phyloP scores from a whole-genome alignment of 208 protist genomes.

The Lotmaria passim region DNA sequence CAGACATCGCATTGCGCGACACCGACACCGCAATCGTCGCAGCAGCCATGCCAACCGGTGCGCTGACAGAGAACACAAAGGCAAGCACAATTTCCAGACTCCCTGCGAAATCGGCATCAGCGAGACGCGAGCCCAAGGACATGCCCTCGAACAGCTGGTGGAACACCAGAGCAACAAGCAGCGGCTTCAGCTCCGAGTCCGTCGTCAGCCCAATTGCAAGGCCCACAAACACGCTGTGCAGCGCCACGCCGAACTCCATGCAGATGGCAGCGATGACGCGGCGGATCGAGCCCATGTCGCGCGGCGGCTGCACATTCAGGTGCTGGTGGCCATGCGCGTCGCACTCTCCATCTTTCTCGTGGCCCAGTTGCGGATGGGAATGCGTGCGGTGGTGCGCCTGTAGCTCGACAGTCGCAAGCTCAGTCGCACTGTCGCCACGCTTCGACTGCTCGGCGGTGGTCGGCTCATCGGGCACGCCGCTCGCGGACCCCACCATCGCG shows the following conservation, averaged over 20 bases:
- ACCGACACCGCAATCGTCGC: constrained; percentile 34
- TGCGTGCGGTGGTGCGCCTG: background rate
- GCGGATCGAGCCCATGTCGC: constrained; percentile 30
- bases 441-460: background rate
- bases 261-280: constrained; percentile 51
- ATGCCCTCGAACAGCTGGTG: constrained; percentile 82
- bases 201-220: constrained; percentile 53
- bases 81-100: constrained; percentile 41
- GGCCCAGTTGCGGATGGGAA: background rate
- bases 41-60: constrained; percentile 44
- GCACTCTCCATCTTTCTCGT: constrained; percentile 11
- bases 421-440: background rate
- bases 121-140: constrained; percentile 62
- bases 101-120: constrained; percentile 54
- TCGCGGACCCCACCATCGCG: background rate
- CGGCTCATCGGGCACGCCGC: background rate
- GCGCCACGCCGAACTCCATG: constrained; percentile 36
- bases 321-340: constrained; percentile 42
- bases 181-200: constrained; percentile 47
- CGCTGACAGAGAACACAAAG: constrained; percentile 53
- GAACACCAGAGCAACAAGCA: constrained; percentile 65
- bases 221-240: constrained; percentile 81
- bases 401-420: background rate
- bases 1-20: constrained; percentile 47
- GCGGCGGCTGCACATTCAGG: constrained; percentile 11